phyloP scores from a whole-genome alignment of 768 basidiomycete genomes.

The Tulasnella sp. region DNA sequence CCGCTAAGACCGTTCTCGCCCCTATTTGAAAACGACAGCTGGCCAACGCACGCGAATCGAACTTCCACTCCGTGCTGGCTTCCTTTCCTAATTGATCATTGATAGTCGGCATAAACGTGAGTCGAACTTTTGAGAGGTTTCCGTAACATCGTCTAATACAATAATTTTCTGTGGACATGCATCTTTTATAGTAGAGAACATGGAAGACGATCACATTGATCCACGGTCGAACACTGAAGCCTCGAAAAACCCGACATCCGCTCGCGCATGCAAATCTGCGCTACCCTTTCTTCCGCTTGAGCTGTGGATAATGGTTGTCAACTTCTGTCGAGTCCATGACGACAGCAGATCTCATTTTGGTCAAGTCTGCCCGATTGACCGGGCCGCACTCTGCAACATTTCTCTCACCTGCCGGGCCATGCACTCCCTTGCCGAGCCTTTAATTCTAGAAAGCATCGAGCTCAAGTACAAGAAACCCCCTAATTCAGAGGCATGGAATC shows the following conservation, averaged over 20 bases:
- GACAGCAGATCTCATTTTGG: not conserved
- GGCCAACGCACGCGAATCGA: not conserved
- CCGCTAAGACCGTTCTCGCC: slow-evolving; percentile 6
- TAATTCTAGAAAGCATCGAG: not conserved
- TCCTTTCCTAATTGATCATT: no score
- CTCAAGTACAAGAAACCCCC: not conserved
- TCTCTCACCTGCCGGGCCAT: not conserved
- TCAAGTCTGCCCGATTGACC: not conserved
- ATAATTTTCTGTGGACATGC: not conserved
- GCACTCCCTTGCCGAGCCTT: not conserved
- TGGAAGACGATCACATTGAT: not conserved
- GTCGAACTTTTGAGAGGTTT: no score
- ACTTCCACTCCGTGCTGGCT: not conserved
- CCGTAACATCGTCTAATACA: not conserved
- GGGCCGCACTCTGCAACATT: not conserved
- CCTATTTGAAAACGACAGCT: not conserved
- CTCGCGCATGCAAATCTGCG: not conserved
- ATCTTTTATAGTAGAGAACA: no score
- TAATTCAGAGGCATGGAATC: not conserved
- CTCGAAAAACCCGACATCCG: not conserved
- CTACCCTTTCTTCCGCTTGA: not conserved
- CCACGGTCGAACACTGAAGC: not conserved
- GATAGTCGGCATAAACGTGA: no score
- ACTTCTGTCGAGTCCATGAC: slow-evolving; percentile 6
- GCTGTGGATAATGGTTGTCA: not conserved